These are phyloP conservation scores for Jatropha curcas DNA, from an alignment of 345 rosid species.

Conservation along the genomic window DNA sequence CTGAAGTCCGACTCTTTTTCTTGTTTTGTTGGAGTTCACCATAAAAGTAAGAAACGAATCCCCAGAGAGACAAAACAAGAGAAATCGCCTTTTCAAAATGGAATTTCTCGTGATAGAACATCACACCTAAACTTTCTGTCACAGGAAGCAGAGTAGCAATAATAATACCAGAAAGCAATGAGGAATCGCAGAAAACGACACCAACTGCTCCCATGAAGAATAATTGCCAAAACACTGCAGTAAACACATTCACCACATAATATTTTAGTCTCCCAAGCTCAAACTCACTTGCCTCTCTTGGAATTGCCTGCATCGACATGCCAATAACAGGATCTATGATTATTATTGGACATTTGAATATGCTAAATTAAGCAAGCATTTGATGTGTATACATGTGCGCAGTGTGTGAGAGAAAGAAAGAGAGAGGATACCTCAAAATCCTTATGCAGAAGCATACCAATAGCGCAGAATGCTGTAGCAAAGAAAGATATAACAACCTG, in stretches of 20 bases:
- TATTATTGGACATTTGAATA: neutral
- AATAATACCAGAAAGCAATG: constrained; percentile 35
- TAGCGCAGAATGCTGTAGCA: constrained; percentile 32
- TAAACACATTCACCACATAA: constrained; percentile 20
- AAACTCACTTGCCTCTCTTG: constrained; percentile 23
- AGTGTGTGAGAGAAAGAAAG: neutral
- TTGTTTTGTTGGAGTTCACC: constrained; percentile 25
- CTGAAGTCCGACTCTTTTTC: constrained; percentile 10
- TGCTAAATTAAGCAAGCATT: neutral
- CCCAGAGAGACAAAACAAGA: constrained; percentile 36
- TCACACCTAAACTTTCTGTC: constrained; percentile 32
- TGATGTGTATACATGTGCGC: neutral
- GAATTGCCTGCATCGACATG: constrained; percentile 29
- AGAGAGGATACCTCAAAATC: constrained; percentile 24
- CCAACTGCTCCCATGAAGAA: constrained; percentile 46
- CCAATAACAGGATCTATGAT: neutral
- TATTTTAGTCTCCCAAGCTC: constrained; percentile 26
- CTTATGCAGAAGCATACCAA: constrained; percentile 33
- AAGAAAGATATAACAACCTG: constrained; percentile 37
- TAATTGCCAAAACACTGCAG: constrained; percentile 35
- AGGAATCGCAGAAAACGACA: constrained; percentile 27
- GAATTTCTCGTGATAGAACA: constrained; percentile 33
- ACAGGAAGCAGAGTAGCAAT: constrained; percentile 32
- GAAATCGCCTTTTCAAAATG: constrained; percentile 23
- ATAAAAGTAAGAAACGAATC: constrained; percentile 32